Conservation (phyloP, 1,284 basidiomycete species). For the Erythrobasidium hasegawianum region DNA sequence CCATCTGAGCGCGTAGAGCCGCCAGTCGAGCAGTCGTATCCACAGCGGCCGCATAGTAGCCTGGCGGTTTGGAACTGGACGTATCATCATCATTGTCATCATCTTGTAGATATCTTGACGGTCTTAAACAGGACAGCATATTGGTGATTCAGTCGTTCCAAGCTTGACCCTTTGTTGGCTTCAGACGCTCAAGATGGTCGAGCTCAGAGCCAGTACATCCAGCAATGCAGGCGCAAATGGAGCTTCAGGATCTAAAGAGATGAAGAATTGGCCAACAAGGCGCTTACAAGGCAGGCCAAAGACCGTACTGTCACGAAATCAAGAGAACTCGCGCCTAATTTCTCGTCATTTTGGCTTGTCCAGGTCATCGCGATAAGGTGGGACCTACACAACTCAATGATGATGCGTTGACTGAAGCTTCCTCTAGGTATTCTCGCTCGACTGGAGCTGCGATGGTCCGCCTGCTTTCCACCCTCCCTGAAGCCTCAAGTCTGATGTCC, state of each 20-base stretch:
- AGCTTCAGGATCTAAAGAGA: too few relatives aligned
- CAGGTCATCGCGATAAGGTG: conserved; percentile 31
- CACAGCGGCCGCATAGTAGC: neutral
- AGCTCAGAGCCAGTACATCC: neutral
- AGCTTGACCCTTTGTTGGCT: neutral
- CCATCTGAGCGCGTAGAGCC: conserved; percentile 1
- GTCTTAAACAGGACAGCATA: neutral
- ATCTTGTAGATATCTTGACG: conserved; percentile 11
- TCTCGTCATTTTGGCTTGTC: neutral
- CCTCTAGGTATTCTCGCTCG: conserved; percentile 22
- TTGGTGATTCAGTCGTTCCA: conserved; percentile 9
- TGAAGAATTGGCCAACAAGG: conserved; percentile 25
- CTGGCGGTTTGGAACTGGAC: neutral
- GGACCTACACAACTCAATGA: too few relatives aligned
- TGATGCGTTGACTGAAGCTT: neutral
- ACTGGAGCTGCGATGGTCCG: conserved; percentile 35
- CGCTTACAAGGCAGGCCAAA: conserved; percentile 7
- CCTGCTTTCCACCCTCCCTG: neutral
- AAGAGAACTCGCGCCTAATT: too few relatives aligned
- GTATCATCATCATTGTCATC: neutral
- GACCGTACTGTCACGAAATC: neutral
- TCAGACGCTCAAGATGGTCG: conserved; percentile 7
- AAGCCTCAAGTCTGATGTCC: neutral
- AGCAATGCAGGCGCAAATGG: neutral
- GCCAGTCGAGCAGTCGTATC: conserved; percentile 19